Conservation (phyloP, 176 grass and related monocot genomes). For the Oropetium thomaeum region DNA sequence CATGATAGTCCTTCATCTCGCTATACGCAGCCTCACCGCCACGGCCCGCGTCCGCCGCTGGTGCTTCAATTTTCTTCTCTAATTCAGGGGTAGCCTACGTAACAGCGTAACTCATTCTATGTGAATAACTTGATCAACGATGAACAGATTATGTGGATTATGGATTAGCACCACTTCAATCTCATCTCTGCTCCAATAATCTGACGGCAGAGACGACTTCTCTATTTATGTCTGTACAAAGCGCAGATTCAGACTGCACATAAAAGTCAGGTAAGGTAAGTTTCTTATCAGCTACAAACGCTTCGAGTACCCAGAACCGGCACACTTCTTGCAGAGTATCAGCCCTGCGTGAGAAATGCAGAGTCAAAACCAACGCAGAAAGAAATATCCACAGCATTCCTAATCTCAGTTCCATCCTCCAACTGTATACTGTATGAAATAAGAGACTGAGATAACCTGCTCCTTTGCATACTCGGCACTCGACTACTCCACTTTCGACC, state of each 20-base stretch:
- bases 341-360: slow-evolving; percentile 48
- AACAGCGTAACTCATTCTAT: too few relatives aligned
- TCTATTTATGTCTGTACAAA: slow-evolving; percentile 15
- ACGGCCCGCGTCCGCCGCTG: too few relatives aligned
- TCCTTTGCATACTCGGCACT: slow-evolving; percentile 89
- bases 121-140: too few relatives aligned
- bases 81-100: too few relatives aligned
- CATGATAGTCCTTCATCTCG: too few relatives aligned
- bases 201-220: neutral
- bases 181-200: neutral
- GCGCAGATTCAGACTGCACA: neutral
- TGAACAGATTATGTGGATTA: neutral
- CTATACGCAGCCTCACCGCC: too few relatives aligned
- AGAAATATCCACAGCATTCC: neutral
- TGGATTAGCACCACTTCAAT: neutral
- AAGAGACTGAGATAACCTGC: slow-evolving; percentile 52
- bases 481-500: slow-evolving; percentile 61
- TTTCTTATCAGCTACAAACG: slow-evolving; percentile 42
- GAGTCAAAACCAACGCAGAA: neutral
- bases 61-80: too few relatives aligned
- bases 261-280: neutral
- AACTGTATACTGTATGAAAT: neutral
- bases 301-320: slow-evolving; percentile 91
- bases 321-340: slow-evolving; percentile 92
- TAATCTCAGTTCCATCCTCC: neutral